Percentiles rank a stretch among this genome's conserved stretches.
Conservation (phyloP, 2,329 filamentous ascomycete species). For the Amylocarpus encephaloides region DNA sequence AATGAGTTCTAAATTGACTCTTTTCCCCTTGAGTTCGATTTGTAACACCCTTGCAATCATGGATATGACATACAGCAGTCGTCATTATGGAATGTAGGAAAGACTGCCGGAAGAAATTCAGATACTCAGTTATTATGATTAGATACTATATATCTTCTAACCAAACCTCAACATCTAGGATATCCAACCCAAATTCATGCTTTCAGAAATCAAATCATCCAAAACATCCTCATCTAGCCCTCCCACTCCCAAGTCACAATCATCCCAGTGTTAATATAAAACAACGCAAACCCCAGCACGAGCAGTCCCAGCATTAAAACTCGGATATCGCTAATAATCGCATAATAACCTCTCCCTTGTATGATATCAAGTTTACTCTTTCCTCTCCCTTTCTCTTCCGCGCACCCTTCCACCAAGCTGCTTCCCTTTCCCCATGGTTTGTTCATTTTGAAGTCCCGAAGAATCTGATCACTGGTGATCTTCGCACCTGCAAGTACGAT, state of each 20-base stretch:
- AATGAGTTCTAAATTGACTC: too few relatives aligned
- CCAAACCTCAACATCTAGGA: too few relatives aligned
- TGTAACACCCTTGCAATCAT: too few relatives aligned
- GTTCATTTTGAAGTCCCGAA: conserved; percentile 27
- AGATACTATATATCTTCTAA: too few relatives aligned
- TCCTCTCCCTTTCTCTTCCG: conserved; percentile 15
- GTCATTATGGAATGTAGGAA: too few relatives aligned
- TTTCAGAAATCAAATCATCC: neutral
- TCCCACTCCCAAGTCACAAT: conserved; percentile 20
- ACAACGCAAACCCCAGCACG: conserved; percentile 11
- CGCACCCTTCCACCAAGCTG: conserved; percentile 15
- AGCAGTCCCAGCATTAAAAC: conserved; percentile 16
- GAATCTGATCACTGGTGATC: conserved; percentile 49
- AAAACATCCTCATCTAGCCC: conserved; percentile 1
- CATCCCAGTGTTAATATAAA: conserved; percentile 18
- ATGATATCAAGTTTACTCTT: conserved; percentile 23
- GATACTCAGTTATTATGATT: too few relatives aligned
- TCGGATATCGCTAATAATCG: conserved; percentile 17
- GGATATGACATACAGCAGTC: too few relatives aligned
- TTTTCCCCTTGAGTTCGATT: too few relatives aligned
- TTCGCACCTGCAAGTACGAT: conserved; percentile 65
- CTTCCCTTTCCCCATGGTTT: conserved; percentile 20
- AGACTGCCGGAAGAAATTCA: too few relatives aligned
- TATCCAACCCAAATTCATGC: neutral
- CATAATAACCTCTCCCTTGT: conserved; percentile 6